Evolutionary conservation across 768 basidiomycete genomes (phyloP).

Genomic region (Coprinellus micaceus): DNA sequence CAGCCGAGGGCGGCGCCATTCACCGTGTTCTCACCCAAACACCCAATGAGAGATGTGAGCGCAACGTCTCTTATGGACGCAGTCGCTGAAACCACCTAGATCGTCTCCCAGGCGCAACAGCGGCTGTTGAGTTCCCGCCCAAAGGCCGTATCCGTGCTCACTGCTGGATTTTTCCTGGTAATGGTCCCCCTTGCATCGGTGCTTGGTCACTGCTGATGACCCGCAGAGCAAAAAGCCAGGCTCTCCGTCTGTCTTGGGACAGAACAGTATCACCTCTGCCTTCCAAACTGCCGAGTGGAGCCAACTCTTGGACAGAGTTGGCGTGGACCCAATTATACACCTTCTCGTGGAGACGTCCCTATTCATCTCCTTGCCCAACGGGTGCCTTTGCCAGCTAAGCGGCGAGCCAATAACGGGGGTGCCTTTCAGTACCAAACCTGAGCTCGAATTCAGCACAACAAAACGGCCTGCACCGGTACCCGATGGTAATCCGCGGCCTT

Average conservation of each 20-base stretch:
- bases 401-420: conserved; percentile 61
- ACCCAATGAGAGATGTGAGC: not conserved
- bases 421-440: not conserved
- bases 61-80: not conserved
- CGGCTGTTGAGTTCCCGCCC: too few species aligned
- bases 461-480: not conserved
- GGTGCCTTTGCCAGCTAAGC: conserved; percentile 79
- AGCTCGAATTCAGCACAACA: not conserved
- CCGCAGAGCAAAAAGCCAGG: not conserved
- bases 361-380: conserved; percentile 77
- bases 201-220: too few species aligned
- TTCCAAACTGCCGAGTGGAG: conserved; percentile 4
- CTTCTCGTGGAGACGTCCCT: conserved; percentile 72
- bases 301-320: conserved; percentile 50
- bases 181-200: too few species aligned
- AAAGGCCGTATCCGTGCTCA: too few species aligned
- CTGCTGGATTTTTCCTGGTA: too few species aligned
- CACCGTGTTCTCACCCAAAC: not conserved
- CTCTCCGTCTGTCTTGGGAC: not conserved
- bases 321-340: conserved; percentile 72
- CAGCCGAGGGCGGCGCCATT: not conserved
- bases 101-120: too few species aligned
- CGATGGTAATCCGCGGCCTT: not conserved
- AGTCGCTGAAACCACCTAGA: too few species aligned
- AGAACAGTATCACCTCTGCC: not conserved